Percentiles rank a stretch among this genome's conserved stretches.
These are phyloP conservation scores for Xylaria sp. DNA, from an alignment of 2,329 filamentous ascomycete genomes.

Conservation along the genomic window DNA sequence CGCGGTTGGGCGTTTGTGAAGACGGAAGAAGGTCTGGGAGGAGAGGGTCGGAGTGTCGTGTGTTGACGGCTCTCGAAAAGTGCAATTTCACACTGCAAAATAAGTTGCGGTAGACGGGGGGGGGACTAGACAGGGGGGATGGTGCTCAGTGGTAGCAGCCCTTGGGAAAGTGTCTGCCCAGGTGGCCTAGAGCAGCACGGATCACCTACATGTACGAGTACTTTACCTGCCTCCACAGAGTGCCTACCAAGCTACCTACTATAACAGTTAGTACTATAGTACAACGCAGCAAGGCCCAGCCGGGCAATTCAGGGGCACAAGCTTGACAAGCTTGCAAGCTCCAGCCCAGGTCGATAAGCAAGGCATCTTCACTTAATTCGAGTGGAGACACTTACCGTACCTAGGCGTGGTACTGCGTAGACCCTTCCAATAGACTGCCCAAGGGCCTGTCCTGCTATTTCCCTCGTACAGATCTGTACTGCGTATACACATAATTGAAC, in stretches of 20 bases:
- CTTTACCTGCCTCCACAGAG: constrained; percentile 15
- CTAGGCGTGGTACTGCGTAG: too few species aligned
- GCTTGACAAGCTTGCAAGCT: neutral
- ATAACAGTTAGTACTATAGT: too few species aligned
- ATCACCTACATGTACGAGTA: too few species aligned
- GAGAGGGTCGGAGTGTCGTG: neutral
- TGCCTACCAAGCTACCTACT: constrained; percentile 8
- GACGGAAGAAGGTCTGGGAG: constrained; percentile 30
- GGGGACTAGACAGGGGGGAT: constrained; percentile 15
- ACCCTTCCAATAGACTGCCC: neutral
- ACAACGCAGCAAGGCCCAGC: neutral
- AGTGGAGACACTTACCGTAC: neutral
- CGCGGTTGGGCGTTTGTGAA: constrained; percentile 24
- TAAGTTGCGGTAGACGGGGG: constrained; percentile 21
- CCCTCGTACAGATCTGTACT: neutral
- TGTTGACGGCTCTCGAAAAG: constrained; percentile 19
- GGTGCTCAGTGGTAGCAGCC: too few species aligned
- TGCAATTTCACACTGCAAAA: constrained; percentile 29
- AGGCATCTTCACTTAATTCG: neutral
- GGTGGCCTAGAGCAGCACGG: constrained; percentile 12
- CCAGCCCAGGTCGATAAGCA: neutral
- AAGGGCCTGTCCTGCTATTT: neutral
- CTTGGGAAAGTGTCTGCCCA: too few species aligned
- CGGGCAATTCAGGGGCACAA: neutral
- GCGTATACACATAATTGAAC: too few species aligned